Evolutionary conservation across 352 stramenopile genomes (phyloP), one percentile per base, ranked within the genome.

Genomic region (Phytophthora foliorum): DNA sequence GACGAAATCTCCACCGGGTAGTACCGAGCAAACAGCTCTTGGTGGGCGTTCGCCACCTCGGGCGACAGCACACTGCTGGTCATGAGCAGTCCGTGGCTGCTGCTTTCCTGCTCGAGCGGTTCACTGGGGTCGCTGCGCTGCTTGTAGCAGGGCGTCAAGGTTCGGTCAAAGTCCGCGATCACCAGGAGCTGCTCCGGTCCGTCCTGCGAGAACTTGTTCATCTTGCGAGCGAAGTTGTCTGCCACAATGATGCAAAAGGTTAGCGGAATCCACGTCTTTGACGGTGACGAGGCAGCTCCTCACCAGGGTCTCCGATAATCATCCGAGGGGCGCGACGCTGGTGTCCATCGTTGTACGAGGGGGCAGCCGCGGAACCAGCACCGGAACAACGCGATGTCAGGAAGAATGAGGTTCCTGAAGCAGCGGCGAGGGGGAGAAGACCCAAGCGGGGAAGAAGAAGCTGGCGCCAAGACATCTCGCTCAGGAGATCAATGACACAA

Each of bases 151-250:
- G 82, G 77, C 52, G 86, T 92, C 45, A 93, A 65, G 39, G 84
- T 94, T 39, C 86, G 81, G 62, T 94, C 86, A 62, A 94, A 94
- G 46, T 94, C 83, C 24, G 82, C 74, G 45, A 94, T 92, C 50
- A 94, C 73, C 46, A 94, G 51, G 25, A 92, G 45, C 48, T 88
- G 80, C 50, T 82, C 74, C 21, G 82, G 57, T 25, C 84, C 86
- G 50, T 90, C 86, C 19, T 72, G 69, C 39, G 69, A 75, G 61
- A 94, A 92, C 53, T 90, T 91, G 32, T 82, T 84, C 75, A 84
- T 85, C 70, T 92, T 94, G 50, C 70, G 69, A 36, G 86, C 82
- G 64, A 94, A 92, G 10, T 27, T 77, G 60, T 94, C 84, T 91
- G 60, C 19, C n/a, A 42, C 19, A 10, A 41, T 38, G 6, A 58